A percentile compares a stretch with the other conserved stretches of the same genome.
These are phyloP conservation scores for Amoebophrya sp. DNA, from an alignment of 169 alveolate genomes.

Conservation along the genomic window DNA sequence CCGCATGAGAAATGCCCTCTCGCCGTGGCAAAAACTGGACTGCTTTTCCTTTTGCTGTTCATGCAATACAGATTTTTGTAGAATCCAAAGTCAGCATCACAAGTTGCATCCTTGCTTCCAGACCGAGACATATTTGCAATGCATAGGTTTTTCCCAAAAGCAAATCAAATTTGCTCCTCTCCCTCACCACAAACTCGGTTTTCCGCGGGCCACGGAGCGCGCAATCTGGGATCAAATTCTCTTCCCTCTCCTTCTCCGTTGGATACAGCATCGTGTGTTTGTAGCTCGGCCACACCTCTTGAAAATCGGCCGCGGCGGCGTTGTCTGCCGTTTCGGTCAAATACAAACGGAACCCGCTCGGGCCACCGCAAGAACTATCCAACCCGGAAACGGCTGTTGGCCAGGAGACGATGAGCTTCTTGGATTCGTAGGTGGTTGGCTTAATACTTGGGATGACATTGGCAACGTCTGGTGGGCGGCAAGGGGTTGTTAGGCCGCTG, in stretches of 20 bases:
- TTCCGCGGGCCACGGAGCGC: too few species aligned
- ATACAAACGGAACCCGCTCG: not conserved
- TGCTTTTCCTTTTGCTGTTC: too few species aligned
- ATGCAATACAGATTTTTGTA: too few species aligned
- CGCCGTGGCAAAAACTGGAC: too few species aligned
- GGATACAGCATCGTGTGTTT: not conserved
- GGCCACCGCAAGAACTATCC: not conserved
- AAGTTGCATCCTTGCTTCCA: not conserved
- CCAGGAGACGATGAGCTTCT: not conserved
- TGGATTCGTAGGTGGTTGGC: not conserved
- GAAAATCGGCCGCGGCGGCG: not conserved
- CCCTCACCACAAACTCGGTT: not conserved
- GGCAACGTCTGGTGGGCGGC: not conserved
- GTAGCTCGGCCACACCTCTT: not conserved
- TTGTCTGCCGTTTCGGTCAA: not conserved
- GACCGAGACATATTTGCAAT: not conserved
- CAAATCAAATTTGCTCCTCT: not conserved
- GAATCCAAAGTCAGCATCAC: not conserved
- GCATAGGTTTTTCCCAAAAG: too few species aligned
- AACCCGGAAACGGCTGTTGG: not conserved
- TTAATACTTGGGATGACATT: not conserved
- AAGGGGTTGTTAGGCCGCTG: not conserved
- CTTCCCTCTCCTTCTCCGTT: not conserved
- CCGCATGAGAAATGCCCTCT: too few species aligned
- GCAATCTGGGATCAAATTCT: too few species aligned